Conservation (phyloP, 1,284 basidiomycete genomes). For the Apiotrichum domesticum region DNA sequence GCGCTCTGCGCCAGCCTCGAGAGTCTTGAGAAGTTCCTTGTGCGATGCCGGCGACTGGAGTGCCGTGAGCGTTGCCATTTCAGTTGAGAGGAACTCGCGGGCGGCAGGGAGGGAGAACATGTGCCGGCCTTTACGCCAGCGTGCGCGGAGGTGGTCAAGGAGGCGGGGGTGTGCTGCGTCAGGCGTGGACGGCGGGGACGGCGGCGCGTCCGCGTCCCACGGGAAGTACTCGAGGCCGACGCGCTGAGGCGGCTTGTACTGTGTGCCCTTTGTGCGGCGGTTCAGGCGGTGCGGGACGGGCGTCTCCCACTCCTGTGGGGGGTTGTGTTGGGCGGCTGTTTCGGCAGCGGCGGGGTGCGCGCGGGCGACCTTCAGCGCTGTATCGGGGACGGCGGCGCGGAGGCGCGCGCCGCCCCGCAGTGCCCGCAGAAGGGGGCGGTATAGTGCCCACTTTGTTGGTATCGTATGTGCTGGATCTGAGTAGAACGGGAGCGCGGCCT, state of each 20-base stretch:
- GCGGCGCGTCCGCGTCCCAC: not conserved
- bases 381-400: not conserved
- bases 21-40: not conserved
- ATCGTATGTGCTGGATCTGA: constrained; percentile 63
- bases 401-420: not conserved
- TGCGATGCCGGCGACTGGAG: not conserved
- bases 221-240: not conserved
- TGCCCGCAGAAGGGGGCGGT: constrained; percentile 59
- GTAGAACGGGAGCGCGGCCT: constrained; percentile 55
- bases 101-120: constrained; percentile 18
- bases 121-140: constrained; percentile 19
- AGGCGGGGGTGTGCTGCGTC: not conserved
- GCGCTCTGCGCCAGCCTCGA: not conserved
- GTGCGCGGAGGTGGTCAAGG: constrained; percentile 12
- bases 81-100: constrained; percentile 18
- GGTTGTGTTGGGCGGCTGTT: not conserved
- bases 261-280: too few relatives aligned
- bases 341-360: not conserved
- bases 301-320: too few relatives aligned
- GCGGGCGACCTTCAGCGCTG: not conserved
- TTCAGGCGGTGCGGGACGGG: too few relatives aligned
- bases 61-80: constrained; percentile 3
- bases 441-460: constrained; percentile 68
- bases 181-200: not conserved
- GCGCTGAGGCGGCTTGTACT: too few relatives aligned